Percentiles rank a stretch among this genome's conserved stretches.
Conservation (phyloP, 192 early-diverging fungal genomes). For the Backusella luteola region DNA sequence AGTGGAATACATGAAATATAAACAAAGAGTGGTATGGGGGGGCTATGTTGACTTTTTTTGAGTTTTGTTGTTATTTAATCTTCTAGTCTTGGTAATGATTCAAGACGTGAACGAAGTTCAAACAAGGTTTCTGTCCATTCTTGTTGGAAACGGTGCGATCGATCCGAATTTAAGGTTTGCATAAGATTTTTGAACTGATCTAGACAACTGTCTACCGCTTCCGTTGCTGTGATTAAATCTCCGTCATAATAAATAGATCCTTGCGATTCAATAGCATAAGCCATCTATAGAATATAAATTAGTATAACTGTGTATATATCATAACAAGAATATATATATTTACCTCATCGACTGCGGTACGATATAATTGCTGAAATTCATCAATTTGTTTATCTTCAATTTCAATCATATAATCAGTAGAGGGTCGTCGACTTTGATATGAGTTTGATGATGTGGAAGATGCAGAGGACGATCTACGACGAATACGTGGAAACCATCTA, state of each 20-base stretch:
- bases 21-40: conserved; percentile 1
- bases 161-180: background rate
- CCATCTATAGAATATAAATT: conserved; percentile 2
- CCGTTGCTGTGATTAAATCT: conserved; percentile 12
- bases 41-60: background rate
- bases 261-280: conserved; percentile 20
- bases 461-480: conserved; percentile 15
- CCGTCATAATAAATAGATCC: conserved; percentile 26
- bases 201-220: conserved; percentile 16
- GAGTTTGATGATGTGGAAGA: conserved; percentile 6
- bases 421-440: background rate
- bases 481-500: conserved; percentile 18
- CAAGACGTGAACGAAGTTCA: background rate
- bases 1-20: background rate
- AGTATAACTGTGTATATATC: background rate
- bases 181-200: background rate
- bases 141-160: background rate
- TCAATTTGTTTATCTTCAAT: conserved; percentile 5
- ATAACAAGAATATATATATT: background rate
- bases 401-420: conserved; percentile 1
- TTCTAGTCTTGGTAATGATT: background rate
- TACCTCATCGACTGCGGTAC: conserved; percentile 18
- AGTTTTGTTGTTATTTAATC: background rate
- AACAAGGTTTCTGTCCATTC: background rate
- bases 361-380: conserved; percentile 10